Conservation (phyloP, 768 basidiomycete genomes). For the Hericium coralloides region DNA sequence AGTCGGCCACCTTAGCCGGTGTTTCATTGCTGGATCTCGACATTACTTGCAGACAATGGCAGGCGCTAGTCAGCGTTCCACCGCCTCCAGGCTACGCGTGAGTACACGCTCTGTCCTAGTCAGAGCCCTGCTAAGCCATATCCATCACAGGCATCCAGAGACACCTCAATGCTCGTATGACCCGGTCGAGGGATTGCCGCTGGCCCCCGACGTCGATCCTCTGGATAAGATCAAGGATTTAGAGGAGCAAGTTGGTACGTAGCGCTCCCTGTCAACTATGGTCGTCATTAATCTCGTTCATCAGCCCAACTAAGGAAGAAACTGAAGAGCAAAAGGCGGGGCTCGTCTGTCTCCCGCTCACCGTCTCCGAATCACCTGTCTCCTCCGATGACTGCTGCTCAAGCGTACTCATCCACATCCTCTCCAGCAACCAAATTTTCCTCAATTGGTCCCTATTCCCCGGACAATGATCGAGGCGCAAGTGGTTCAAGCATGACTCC, state of each 20-base stretch:
- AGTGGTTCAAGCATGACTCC: constrained; percentile 3
- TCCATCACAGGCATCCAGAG: constrained; percentile 55
- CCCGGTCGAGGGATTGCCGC: constrained; percentile 71
- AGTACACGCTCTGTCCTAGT: constrained; percentile 20
- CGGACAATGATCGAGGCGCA: constrained; percentile 18
- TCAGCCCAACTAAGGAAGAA: constrained; percentile 56
- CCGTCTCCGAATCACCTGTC: constrained; percentile 20
- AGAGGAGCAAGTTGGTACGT: constrained; percentile 69
- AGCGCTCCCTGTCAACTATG: constrained; percentile 4
- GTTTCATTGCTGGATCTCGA: constrained; percentile 1
- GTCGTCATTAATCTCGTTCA: background rate
- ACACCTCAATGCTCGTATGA: constrained; percentile 84
- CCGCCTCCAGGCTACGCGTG: constrained; percentile 82
- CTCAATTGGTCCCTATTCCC: constrained; percentile 12
- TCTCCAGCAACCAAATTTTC: constrained; percentile 5
- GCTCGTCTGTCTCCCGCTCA: constrained; percentile 30
- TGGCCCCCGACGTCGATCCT: constrained; percentile 75
- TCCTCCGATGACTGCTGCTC: constrained; percentile 4
- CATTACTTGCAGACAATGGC: constrained; percentile 55
- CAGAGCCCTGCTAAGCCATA: constrained; percentile 8
- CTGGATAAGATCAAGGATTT: constrained; percentile 66
- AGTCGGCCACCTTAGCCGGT: constrained; percentile 18
- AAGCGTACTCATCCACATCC: constrained; percentile 7
- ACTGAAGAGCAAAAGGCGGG: constrained; percentile 43
- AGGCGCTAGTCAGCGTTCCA: constrained; percentile 72